These are phyloP conservation scores for Orbilia ellipsospora DNA, from an alignment of 2,329 filamentous ascomycete species.

Conservation along the genomic window DNA sequence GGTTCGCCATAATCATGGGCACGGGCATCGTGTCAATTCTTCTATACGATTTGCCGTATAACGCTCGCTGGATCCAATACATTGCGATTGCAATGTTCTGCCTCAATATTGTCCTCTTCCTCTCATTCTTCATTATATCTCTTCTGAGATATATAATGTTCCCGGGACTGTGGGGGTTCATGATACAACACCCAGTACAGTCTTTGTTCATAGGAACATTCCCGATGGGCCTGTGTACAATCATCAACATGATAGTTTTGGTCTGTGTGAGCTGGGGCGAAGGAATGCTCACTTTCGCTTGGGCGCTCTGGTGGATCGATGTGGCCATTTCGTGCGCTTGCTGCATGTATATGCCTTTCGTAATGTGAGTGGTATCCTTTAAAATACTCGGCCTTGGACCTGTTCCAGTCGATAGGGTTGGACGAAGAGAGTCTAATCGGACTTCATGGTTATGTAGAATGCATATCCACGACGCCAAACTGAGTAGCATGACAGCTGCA, in stretches of 20 bases:
- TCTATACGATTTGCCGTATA: slow-evolving; percentile 72
- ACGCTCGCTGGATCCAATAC: slow-evolving; percentile 69
- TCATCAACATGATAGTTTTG: slow-evolving; percentile 73
- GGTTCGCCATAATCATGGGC: slow-evolving; percentile 74
- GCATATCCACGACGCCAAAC: slow-evolving; percentile 63
- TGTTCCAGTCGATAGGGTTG: too few relatives aligned
- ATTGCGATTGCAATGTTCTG: slow-evolving; percentile 72
- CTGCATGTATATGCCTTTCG: slow-evolving; percentile 70
- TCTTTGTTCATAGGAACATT: slow-evolving; percentile 76
- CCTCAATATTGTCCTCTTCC: slow-evolving; percentile 71
- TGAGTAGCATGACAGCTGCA: slow-evolving; percentile 72
- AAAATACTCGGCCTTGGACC: too few relatives aligned
- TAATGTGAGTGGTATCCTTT: slow-evolving; percentile 65
- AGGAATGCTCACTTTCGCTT: slow-evolving; percentile 69
- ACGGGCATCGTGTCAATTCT: slow-evolving; percentile 75
- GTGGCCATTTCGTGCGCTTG: slow-evolving; percentile 67
- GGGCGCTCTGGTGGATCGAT: slow-evolving; percentile 71
- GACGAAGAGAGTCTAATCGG: too few relatives aligned
- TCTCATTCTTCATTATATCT: slow-evolving; percentile 68
- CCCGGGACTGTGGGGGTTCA: slow-evolving; percentile 73
- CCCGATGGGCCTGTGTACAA: slow-evolving; percentile 76
- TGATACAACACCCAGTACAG: slow-evolving; percentile 75
- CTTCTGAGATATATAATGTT: slow-evolving; percentile 73
- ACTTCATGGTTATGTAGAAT: slow-evolving; percentile 55
- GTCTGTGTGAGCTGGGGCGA: slow-evolving; percentile 72